Evolutionary conservation across 1,139 yeast genomes (phyloP).

Genomic region (Pichia sp.): DNA sequence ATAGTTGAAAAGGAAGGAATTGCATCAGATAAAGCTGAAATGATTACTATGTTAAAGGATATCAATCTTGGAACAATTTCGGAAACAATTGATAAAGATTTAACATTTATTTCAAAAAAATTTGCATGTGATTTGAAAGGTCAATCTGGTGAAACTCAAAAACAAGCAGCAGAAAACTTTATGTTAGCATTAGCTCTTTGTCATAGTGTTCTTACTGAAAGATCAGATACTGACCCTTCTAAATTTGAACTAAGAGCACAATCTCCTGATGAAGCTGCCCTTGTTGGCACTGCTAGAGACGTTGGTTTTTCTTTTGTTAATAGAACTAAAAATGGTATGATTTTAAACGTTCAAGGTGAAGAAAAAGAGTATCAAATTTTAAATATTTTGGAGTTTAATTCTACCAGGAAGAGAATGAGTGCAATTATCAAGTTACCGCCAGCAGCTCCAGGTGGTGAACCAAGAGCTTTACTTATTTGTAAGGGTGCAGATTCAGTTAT

Average conservation of each 20-base stretch:
- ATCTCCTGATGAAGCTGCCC: constrained; percentile 97
- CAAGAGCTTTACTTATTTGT: constrained; percentile 56
- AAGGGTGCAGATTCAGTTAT: constrained; percentile 96
- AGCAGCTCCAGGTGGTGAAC: constrained; percentile 36
- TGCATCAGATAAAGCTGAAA: constrained; percentile 51
- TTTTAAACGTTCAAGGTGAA: constrained; percentile 69
- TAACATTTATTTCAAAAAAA: constrained; percentile 76
- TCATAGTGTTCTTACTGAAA: constrained; percentile 85
- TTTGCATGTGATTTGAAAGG: constrained; percentile 50
- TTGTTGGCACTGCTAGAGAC: constrained; percentile 90
- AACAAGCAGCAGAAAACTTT: constrained; percentile 62
- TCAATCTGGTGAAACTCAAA: constrained; percentile 48
- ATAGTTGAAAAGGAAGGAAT: constrained; percentile 59
- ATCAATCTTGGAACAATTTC: constrained; percentile 30
- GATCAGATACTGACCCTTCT: constrained; percentile 49
- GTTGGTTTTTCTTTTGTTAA: constrained; percentile 77
- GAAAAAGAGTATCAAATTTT: constrained; percentile 65
- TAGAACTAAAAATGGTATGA: constrained; percentile 65
- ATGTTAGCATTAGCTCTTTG: constrained; percentile 87
- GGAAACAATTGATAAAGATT: constrained; percentile 34
- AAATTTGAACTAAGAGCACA: constrained; percentile 75
- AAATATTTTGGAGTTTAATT: constrained; percentile 77
- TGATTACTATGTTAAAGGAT: constrained; percentile 51
- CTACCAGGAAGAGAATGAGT: constrained; percentile 95
- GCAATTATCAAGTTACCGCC: constrained; percentile 66